Evolutionary conservation across 2,329 filamentous ascomycete species (phyloP), one percentile per base, ranked within the genome.

Genomic region (Diaporthe australafricana): DNA sequence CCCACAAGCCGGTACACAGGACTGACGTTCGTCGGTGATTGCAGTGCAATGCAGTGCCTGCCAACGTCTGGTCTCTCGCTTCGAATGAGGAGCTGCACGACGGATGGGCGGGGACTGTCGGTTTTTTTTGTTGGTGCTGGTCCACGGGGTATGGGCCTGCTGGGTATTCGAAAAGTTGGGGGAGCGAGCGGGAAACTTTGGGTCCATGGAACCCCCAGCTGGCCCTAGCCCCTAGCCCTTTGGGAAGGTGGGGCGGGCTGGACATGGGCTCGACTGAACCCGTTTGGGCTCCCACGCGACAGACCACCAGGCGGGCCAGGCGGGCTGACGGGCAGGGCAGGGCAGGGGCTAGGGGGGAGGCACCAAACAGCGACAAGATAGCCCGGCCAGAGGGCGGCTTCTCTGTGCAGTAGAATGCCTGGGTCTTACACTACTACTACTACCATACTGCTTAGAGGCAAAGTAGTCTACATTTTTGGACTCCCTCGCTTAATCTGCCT

Each of bases 141-240:
- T 32, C 27, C 42, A 35, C 42, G 42, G 27, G 42, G n/a, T 63
- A 63, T 63, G 60, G 60, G 60, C 60, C 60, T 50, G 16, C 60
- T 50, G 16, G 45, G n/a, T 38, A 25, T 20, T 20, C 30, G 30
- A 50, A 63, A 65, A 65, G 60, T 50, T 65, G 60, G 60, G 60
- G 60, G 60, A 65, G 45, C 60, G 30, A 32, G 60, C 60, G 60
- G 60, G 30, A 65, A 63, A 63, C 42, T 63, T 63, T 63, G 60
- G 60, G 60, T 48, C 60, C 42, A 35, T 35, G 27, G 57, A 40
- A 25, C 57, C 57, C 42, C 30, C 40, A 63, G 42, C 25, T 35
- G 17, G 57, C 40, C 27, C 57, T 35, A 9, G 60, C 30, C 40
- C 27, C 57, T 35, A 9, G 60, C 30, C n/a, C 47, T 69, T 60